Percentiles rank a stretch among this genome's conserved stretches.
phyloP scores from a whole-genome alignment of 2,329 filamentous ascomycete species.

The Dactylella cylindrospora region DNA sequence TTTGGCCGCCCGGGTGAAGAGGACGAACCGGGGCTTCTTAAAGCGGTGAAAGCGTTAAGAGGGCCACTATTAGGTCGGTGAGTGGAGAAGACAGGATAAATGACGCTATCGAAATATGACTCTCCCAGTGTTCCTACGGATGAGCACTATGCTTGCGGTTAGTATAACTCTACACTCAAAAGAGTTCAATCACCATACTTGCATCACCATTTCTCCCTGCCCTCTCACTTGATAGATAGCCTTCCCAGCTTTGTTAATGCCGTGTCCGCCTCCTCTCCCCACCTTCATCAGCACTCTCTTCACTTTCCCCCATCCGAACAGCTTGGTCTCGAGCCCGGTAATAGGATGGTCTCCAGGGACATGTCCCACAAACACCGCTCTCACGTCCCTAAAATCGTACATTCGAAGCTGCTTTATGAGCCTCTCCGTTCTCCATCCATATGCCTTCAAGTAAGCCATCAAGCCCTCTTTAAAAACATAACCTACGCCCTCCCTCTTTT shows the following conservation, averaged over 20 bases:
- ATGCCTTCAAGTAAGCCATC: constrained; percentile 69
- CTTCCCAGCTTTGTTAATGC: constrained; percentile 13
- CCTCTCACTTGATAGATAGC: constrained; percentile 52
- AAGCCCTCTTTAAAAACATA: constrained; percentile 74
- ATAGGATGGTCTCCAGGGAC: constrained; percentile 68
- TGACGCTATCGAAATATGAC: constrained; percentile 18
- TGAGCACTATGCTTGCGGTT: constrained; percentile 17
- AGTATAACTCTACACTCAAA: not conserved
- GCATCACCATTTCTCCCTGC: constrained; percentile 58
- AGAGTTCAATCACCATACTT: constrained; percentile 60
- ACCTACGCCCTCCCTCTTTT: constrained; percentile 61
- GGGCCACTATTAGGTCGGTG: constrained; percentile 49
- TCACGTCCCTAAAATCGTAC: constrained; percentile 71
- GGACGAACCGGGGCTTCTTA: constrained; percentile 24
- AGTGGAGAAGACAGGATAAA: constrained; percentile 23
- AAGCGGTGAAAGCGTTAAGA: constrained; percentile 51
- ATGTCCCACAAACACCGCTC: constrained; percentile 73
- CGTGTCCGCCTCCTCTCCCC: constrained; percentile 24
- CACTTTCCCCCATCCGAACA: constrained; percentile 77
- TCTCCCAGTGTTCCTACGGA: constrained; percentile 26
- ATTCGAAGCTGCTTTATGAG: constrained; percentile 62
- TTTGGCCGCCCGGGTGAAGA: constrained; percentile 52
- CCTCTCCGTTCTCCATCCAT: constrained; percentile 62
- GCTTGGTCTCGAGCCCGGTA: constrained; percentile 56
- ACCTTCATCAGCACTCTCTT: constrained; percentile 59